Evolutionary conservation across 768 basidiomycete species (phyloP).

Genomic region (Boletellus sp.): DNA sequence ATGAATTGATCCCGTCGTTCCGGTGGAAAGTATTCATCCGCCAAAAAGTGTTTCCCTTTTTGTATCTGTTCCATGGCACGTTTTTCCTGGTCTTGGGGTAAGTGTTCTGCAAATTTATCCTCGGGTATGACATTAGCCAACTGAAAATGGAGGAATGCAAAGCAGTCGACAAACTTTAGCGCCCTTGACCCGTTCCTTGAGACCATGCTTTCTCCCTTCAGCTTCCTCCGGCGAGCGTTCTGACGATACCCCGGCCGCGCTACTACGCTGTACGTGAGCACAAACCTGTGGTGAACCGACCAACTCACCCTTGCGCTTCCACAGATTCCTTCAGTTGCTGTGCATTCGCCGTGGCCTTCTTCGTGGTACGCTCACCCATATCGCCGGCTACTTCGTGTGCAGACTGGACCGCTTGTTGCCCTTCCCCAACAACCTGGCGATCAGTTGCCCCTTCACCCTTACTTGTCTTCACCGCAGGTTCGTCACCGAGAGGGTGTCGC

Average conservation of each 20-base stretch:
- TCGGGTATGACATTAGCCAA: conserved; percentile 14
- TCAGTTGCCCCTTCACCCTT: conserved; percentile 34
- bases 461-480: conserved; percentile 30
- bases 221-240: conserved; percentile 25
- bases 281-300: too few species aligned
- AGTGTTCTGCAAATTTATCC: conserved; percentile 47
- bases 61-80: conserved; percentile 50
- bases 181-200: conserved; percentile 30
- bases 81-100: conserved; percentile 70
- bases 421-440: conserved; percentile 21
- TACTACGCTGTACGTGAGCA: conserved; percentile 5
- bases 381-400: conserved; percentile 6
- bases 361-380: conserved; percentile 7
- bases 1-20: conserved; percentile 92
- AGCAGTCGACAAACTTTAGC: conserved; percentile 25
- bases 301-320: conserved; percentile 16
- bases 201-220: conserved; percentile 35
- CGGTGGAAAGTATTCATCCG: conserved; percentile 84
- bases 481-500: conserved; percentile 52
- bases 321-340: conserved; percentile 2
- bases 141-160: background rate
- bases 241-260: conserved; percentile 20
- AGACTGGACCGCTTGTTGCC: conserved; percentile 11
- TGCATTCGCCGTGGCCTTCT: conserved; percentile 9
- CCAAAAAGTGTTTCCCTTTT: conserved; percentile 61